phyloP scores from a whole-genome alignment of 306 rosid genomes.

The Lathyrus tuberosus region DNA sequence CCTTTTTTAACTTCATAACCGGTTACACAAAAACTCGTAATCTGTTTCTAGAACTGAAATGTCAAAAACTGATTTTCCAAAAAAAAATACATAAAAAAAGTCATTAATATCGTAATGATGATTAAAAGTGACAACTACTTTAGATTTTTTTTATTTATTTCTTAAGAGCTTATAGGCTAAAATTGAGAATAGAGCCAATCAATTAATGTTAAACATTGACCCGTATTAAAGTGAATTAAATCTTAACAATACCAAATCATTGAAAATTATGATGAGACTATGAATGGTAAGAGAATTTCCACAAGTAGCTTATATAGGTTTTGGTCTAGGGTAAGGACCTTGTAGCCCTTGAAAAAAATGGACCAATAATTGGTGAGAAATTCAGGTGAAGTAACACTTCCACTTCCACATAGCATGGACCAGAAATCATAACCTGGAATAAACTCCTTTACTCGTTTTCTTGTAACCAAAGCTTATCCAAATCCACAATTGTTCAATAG shows the following conservation, averaged over 20 bases:
- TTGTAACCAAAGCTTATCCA: conserved; percentile 35
- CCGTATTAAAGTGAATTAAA: background rate
- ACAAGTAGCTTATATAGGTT: conserved; percentile 2
- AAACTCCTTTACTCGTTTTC: background rate
- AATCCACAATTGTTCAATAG: background rate
- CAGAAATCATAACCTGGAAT: conserved; percentile 31
- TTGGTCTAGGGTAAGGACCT: conserved; percentile 40
- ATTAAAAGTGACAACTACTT: no score
- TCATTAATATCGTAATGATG: no score
- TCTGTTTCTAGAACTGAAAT: no score
- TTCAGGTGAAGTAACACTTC: conserved; percentile 41
- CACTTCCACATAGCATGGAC: conserved; percentile 39
- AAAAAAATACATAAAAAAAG: no score
- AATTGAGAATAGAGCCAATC: background rate
- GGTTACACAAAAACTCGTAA: no score
- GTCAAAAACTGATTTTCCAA: no score
- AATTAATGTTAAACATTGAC: conserved; percentile 8
- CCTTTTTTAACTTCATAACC: no score
- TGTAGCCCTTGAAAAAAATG: conserved; percentile 37
- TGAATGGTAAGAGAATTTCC: conserved; percentile 30
- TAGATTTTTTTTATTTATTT: no score
- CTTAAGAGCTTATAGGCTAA: no score
- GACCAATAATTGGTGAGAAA: conserved; percentile 44
- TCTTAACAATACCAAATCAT: conserved; percentile 16
- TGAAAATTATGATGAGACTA: conserved; percentile 30